Percentiles rank a stretch among this genome's conserved stretches.
Evolutionary conservation across 2,329 filamentous ascomycete genomes (phyloP).

Genomic region (Colletotrichum euphorbiae): DNA sequence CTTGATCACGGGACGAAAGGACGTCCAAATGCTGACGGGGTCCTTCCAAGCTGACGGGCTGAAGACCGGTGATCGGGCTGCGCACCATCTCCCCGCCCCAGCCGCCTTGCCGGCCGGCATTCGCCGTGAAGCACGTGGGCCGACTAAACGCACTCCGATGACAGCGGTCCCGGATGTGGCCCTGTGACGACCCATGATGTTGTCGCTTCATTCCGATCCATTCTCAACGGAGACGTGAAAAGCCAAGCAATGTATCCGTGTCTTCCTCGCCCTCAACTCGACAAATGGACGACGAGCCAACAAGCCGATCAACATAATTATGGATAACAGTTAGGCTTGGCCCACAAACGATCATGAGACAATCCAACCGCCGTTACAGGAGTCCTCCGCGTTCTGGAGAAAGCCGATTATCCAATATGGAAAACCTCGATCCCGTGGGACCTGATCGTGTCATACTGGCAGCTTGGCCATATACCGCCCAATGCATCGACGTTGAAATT

Average conservation of each 20-base stretch:
- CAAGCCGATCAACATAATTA: background rate
- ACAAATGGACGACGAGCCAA: background rate
- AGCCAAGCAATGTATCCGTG: background rate
- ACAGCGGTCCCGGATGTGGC: background rate
- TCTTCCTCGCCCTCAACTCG: constrained; percentile 11
- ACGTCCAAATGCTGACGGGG: too few species aligned
- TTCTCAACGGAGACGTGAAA: too few species aligned
- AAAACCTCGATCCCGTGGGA: background rate
- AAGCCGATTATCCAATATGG: background rate
- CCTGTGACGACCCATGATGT: background rate
- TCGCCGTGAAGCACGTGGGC: too few species aligned
- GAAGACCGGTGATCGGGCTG: too few species aligned
- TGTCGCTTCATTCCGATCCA: background rate
- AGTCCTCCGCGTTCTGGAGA: background rate
- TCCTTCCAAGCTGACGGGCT: too few species aligned
- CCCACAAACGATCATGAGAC: too few species aligned
- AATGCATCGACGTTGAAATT: background rate
- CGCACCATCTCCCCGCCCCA: too few species aligned
- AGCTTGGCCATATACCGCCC: background rate
- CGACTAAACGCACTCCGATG: too few species aligned
- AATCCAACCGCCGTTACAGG: background rate
- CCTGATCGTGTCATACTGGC: background rate
- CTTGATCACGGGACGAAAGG: too few species aligned
- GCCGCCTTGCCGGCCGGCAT: too few species aligned
- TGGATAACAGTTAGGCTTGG: background rate